Percentiles rank a stretch among this genome's conserved stretches.
Conservation (phyloP, 257 asterid genomes). For the Nicotiana sylvestris region DNA sequence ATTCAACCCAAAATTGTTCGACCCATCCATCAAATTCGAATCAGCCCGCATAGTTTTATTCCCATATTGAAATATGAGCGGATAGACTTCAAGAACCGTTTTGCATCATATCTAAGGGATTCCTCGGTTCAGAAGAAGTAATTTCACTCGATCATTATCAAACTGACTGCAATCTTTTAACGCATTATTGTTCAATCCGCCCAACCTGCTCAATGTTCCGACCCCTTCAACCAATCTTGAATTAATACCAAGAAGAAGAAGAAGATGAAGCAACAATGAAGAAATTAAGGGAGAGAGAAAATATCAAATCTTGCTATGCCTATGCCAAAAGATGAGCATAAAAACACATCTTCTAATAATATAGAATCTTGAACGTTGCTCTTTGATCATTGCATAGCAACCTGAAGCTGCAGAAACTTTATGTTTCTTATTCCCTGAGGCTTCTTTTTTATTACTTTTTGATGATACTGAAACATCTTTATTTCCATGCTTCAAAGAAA, state of each 20-base stretch:
- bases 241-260: neutral
- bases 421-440: neutral
- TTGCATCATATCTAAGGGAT: no score
- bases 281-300: neutral
- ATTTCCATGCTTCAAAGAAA: neutral
- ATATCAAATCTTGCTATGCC: slow-evolving; percentile 14
- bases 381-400: slow-evolving; percentile 23
- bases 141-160: no score
- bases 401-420: neutral
- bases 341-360: slow-evolving; percentile 29
- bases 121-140: no score
- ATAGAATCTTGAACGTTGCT: slow-evolving; percentile 32
- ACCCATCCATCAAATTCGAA: neutral
- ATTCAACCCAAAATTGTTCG: neutral
- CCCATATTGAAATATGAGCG: no score
- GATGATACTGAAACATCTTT: neutral
- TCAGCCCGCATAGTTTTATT: neutral
- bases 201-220: neutral
- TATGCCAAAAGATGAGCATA: slow-evolving; percentile 39
- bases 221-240: neutral
- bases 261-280: neutral
- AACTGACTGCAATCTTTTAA: no score
- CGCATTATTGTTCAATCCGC: neutral
- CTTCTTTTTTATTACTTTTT: neutral
- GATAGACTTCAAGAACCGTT: no score